Evolutionary conservation across 768 basidiomycete species (phyloP), one percentile per base, ranked within the genome.

Genomic region (Tephrocybe sp.): DNA sequence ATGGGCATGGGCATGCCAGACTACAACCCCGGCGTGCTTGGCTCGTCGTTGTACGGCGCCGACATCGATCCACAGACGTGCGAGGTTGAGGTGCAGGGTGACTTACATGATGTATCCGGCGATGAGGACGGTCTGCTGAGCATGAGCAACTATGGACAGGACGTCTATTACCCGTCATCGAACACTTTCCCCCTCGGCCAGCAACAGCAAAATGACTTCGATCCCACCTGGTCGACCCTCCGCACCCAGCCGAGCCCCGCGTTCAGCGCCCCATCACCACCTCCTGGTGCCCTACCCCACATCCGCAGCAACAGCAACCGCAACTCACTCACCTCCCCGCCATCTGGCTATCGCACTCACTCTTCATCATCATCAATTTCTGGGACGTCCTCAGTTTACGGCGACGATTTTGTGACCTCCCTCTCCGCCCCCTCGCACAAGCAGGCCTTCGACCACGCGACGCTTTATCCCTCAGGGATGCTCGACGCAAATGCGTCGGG

Each of bases 391-490:
- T n/a, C 64, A n/a, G 52, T 57, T 43, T 66, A 56, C 52, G 57
- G 57, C 24, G 67, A 77, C 9, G 72, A 73, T 22, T 73, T 68
- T 54, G 69, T 75, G 26, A 69, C 76, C 0, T 78, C 82, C 21
- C 68, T 83, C 46, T 86, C 86, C 9, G 85, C 86, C 1, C 84
- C 89, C 12, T 80, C 86, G 32, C 83, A 86, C 59, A 83, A 86
- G 64, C 77, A 78, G 39, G 71, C 72, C 9, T 89, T 89, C 46
- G 87, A 87, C 66, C 78, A 84, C 58, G 52, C 67, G 1, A 54
- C 71, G 45, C 62, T 85, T 39, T 86, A 80, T 58, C 72, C 77
- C 0, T 63, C 75, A 19, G 69, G 72, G 11, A 60, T 76, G 56
- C 59, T 73, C 35, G 70, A 69, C 16, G 53, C 55, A 24, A 52